Evolutionary conservation across 352 stramenopile genomes (phyloP), one percentile per base, ranked within the genome.

Genomic region (Pythium vanterpoolii): DNA sequence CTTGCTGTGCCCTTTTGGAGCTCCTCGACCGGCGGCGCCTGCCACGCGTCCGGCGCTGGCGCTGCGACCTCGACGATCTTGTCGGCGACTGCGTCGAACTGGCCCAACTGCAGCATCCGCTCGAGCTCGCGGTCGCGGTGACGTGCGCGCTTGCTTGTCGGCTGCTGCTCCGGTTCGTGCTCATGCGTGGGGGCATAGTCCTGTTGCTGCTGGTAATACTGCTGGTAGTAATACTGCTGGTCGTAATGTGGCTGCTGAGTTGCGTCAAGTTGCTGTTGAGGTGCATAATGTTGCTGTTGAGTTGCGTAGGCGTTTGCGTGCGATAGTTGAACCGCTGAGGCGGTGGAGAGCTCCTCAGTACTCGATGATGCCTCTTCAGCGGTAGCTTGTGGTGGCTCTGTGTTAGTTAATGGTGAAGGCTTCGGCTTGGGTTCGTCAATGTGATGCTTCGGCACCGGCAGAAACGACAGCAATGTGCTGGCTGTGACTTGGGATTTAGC

Each of bases 31-130:
- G 83, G 72, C 9, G 76, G 52, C 1, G 52, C 71, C 45, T 86
- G 68, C 83, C 83, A 92, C 3, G 74, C 70, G 56, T 77, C 69
- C 1, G 78, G 60, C 27, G 65, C 63, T 0, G 70, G 74, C 0
- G 76, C 83, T 40, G 82, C 70, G 16, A 92, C 80, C 14, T 92
- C 83, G 16, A 73, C 64, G 49, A 92, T 85, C 68, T 89, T 74
- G 23, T 71, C 67, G 16, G 74, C 70, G 16, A 90, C 78, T 9
- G 69, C 71, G 28, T 68, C 60, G 56, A 89, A 90, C 46, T 92
- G 69, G 19, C 83, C 83, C 50, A 86, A 71, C 45, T 90, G 78
- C 31, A 92, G 60, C 47, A 80, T 75, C 24, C 79, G 73, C 62
- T 92, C 83, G 23, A 92, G 74, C 38, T 89, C 79, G 31, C 83